phyloP scores from a whole-genome alignment of 768 basidiomycete genomes.

The Suillus subalutaceus region DNA sequence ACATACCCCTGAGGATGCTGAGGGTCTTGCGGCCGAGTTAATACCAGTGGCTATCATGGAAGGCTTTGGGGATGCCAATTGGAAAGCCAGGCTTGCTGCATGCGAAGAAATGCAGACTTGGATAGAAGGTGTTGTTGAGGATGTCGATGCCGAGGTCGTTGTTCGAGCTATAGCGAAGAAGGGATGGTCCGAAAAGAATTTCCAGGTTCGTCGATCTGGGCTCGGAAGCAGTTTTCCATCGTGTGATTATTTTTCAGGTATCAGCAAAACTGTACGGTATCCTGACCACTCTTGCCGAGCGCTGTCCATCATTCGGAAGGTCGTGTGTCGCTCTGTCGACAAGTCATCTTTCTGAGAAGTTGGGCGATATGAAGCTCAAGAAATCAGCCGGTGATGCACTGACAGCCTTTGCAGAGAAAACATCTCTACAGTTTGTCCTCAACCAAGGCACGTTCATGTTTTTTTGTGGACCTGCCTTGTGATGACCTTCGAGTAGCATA shows the following conservation, averaged over 20 bases:
- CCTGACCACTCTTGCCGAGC: slow-evolving; percentile 70
- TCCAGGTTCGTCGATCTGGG: slow-evolving; percentile 63
- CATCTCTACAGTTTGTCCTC: slow-evolving; percentile 92
- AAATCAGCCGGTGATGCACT: slow-evolving; percentile 93
- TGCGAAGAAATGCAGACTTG: slow-evolving; percentile 85
- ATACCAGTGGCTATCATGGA: slow-evolving; percentile 73
- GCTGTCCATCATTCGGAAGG: slow-evolving; percentile 81
- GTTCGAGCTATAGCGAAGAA: slow-evolving; percentile 88
- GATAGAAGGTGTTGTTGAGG: slow-evolving; percentile 68
- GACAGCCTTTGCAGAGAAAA: slow-evolving; percentile 84
- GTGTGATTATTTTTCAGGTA: slow-evolving; percentile 55
- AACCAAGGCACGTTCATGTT: slow-evolving; percentile 68
- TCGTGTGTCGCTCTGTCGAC: slow-evolving; percentile 83
- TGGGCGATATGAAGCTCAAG: slow-evolving; percentile 96
- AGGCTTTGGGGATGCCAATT: slow-evolving; percentile 84
- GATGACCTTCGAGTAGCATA: slow-evolving; percentile 60
- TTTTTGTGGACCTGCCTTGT: slow-evolving; percentile 11
- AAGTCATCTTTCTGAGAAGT: slow-evolving; percentile 85
- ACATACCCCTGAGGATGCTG: slow-evolving; percentile 91
- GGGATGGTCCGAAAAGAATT: slow-evolving; percentile 99
- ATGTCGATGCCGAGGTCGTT: slow-evolving; percentile 85
- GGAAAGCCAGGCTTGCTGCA: slow-evolving; percentile 90
- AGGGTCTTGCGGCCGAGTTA: slow-evolving; percentile 68
- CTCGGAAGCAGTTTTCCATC: background rate
- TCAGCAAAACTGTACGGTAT: slow-evolving; percentile 87